phyloP scores from a whole-genome alignment of 352 stramenopile species.

The Thalassiosira hispida region DNA sequence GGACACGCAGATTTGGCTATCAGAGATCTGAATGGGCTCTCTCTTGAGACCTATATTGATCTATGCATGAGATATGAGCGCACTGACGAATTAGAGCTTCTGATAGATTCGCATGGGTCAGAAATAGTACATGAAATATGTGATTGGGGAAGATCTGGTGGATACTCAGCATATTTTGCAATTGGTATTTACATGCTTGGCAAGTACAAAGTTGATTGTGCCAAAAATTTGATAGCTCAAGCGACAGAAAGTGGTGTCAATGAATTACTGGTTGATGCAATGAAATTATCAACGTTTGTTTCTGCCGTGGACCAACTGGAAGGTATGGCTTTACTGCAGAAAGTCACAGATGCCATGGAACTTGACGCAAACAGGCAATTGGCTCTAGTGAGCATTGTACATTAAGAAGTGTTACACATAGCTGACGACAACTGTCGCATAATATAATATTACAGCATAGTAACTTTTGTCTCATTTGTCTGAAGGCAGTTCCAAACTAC shows the following conservation, averaged over 20 bases:
- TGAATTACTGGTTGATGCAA: constrained; percentile 47
- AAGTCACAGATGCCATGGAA: constrained; percentile 29
- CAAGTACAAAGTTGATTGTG: constrained; percentile 38
- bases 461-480: too few species aligned
- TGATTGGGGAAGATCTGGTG: constrained; percentile 44
- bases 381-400: constrained; percentile 35
- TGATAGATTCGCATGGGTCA: constrained; percentile 26
- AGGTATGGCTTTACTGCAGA: constrained; percentile 34
- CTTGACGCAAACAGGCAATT: constrained; percentile 40
- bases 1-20: constrained; percentile 67
- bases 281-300: constrained; percentile 47
- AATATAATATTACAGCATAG: too few species aligned
- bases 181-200: constrained; percentile 51
- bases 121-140: constrained; percentile 36
- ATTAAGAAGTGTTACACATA: too few species aligned
- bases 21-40: constrained; percentile 63
- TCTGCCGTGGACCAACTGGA: constrained; percentile 30
- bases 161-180: constrained; percentile 46
- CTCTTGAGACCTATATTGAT: constrained; percentile 76
- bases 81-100: constrained; percentile 53
- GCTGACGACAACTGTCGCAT: too few species aligned
- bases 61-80: constrained; percentile 72
- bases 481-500: too few species aligned
- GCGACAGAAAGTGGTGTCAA: constrained; percentile 32
- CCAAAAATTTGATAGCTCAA: constrained; percentile 25